Base-by-base conservation (phyloP, 1,284 basidiomycete species). In the Somion occarium region DNA sequence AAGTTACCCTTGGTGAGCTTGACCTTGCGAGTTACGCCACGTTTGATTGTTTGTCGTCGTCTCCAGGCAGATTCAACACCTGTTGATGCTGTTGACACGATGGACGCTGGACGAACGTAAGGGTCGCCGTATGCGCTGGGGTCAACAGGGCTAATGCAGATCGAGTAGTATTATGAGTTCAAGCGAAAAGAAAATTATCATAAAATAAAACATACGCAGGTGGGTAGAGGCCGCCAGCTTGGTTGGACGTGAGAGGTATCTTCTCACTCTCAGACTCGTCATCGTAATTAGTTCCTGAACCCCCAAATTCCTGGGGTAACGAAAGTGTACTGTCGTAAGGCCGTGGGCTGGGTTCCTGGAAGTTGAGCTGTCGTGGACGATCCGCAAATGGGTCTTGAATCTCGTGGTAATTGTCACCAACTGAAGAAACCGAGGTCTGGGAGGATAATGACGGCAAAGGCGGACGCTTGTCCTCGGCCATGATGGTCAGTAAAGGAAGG, bases 1-100 rank as follows among this genome's bases (percentile, higher is more conserved):
- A 93, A 96, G 63, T 96, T 91, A 53, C 93, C 93, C 49, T 91
- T 78, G 1, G 92, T 95, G 57, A 98, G 85, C 68, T 93, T 91
- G 72, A 98, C 88, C 65, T 90, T 92, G 58, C 91, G 90, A n/a
- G 91, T 93, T 13, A 91, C 88, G 59, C 91, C 91, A 51, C 91
- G 88, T 65, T 90, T 91, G 70, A 93, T 91, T n/a, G 90, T 93
- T 68, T 95, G 91, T 48, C 92, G 83, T 50, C 88, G 82, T 61
- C 88, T 77, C 89, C 89, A 90, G n/a, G 83, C 84, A 46, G 75
- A 80, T 53, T 91, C 85, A 34, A 76, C 79, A 46, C 84, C 85
- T 52, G 72, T 78, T n/a, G 82, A 82, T 5, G 78, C 75, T 23
- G 77, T 76, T 0, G 87, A 88, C 42, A 78, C 75, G n/a, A 76